A percentile compares a stretch with the other conserved stretches of the same genome.
These are phyloP conservation scores for Vaccinium myrtillus DNA, from an alignment of 148 eudicot species.

Conservation along the genomic window DNA sequence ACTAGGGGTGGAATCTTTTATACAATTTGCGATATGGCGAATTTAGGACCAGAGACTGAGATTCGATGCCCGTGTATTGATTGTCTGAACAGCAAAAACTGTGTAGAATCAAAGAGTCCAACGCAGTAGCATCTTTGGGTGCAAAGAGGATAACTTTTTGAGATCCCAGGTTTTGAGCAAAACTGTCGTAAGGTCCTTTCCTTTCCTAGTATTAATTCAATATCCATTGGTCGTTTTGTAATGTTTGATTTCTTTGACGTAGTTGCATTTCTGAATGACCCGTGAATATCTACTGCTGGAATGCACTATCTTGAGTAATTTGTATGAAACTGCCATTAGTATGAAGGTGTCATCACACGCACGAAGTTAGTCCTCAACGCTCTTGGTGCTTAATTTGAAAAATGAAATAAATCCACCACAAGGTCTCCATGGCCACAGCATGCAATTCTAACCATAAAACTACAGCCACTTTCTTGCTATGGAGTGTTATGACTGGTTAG, in stretches of 20 bases:
- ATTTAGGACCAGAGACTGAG: too few species aligned
- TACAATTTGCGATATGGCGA: too few species aligned
- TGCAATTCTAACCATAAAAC: not conserved
- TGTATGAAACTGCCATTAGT: not conserved
- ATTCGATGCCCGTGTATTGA: too few species aligned
- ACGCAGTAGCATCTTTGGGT: not conserved
- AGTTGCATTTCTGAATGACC: not conserved
- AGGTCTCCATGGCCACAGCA: not conserved
- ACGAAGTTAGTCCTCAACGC: not conserved
- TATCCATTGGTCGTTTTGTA: not conserved
- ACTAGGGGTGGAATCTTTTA: too few species aligned
- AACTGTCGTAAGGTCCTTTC: not conserved
- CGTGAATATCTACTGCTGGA: not conserved
- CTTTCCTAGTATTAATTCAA: not conserved
- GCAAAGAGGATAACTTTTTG: not conserved
- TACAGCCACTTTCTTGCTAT: too few species aligned
- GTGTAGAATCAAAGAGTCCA: too few species aligned
- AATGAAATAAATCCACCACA: not conserved
- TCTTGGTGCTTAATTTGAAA: not conserved
- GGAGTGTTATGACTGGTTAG: too few species aligned
- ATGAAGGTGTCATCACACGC: not conserved
- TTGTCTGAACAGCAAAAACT: too few species aligned
- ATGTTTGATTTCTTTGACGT: not conserved
- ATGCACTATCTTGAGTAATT: not conserved
- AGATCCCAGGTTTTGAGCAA: not conserved